Percentiles rank a stretch among this genome's conserved stretches.
phyloP scores from a whole-genome alignment of 106 monocot genomes.

The Allium cepa region DNA sequence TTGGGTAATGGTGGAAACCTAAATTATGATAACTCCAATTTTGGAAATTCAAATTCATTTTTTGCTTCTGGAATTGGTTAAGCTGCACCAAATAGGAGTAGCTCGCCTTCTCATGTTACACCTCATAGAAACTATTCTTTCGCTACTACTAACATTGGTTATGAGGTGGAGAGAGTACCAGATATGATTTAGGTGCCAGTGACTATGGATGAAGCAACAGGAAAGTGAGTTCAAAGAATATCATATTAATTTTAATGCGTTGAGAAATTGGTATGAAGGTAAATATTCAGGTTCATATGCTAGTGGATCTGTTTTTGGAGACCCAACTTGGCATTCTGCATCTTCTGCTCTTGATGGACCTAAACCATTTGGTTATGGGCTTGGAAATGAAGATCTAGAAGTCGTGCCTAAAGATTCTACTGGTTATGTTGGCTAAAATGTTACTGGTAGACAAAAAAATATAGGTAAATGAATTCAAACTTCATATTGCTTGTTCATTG shows the following conservation, averaged over 20 bases:
- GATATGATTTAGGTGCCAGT: slow-evolving; percentile 22
- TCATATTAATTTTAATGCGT: slow-evolving; percentile 23
- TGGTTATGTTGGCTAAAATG: slow-evolving; percentile 44
- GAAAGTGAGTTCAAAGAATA: slow-evolving; percentile 10
- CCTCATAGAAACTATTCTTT: slow-evolving; percentile 22
- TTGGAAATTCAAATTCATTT: slow-evolving; percentile 36
- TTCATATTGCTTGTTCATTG: background rate
- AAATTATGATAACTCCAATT: slow-evolving; percentile 24
- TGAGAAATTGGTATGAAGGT: slow-evolving; percentile 31
- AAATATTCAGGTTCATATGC: slow-evolving; percentile 37
- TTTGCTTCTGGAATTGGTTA: slow-evolving; percentile 44
- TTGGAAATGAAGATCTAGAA: slow-evolving; percentile 35
- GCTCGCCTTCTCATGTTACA: slow-evolving; percentile 33
- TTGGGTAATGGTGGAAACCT: slow-evolving; percentile 29
- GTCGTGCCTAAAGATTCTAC: slow-evolving; percentile 25
- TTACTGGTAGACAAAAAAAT: slow-evolving; percentile 42
- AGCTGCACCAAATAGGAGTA: slow-evolving; percentile 59
- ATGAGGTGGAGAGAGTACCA: slow-evolving; percentile 29
- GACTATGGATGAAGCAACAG: slow-evolving; percentile 37
- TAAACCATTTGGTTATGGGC: slow-evolving; percentile 60
- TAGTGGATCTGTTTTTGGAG: slow-evolving; percentile 38
- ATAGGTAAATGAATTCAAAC: slow-evolving; percentile 31
- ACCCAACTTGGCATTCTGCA: slow-evolving; percentile 48
- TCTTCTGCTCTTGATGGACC: slow-evolving; percentile 49
- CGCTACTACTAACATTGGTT: slow-evolving; percentile 28